These are phyloP conservation scores for Wickerhamomyces mucosus DNA, from an alignment of 805 yeast genomes.

Conservation along the genomic window DNA sequence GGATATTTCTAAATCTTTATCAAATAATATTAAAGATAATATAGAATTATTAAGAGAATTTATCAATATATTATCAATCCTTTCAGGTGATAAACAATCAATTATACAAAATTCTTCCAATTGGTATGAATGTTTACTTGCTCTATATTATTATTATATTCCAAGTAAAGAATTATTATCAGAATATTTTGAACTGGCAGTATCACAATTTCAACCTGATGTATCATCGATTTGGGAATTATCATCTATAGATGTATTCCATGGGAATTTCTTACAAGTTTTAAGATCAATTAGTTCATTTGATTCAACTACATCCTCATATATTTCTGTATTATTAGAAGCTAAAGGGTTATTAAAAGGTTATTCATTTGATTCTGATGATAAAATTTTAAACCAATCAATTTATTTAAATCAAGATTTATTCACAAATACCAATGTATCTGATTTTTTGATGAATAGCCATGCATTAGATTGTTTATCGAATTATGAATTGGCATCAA, in stretches of 20 bases:
- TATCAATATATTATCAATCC: constrained; percentile 7
- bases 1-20: neutral
- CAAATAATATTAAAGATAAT: too few relatives aligned
- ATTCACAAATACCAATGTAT: constrained; percentile 29
- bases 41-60: too few relatives aligned
- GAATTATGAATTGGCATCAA: constrained; percentile 46
- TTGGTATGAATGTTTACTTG: constrained; percentile 63
- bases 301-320: constrained; percentile 57
- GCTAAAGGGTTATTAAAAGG: constrained; percentile 48
- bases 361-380: constrained; percentile 22
- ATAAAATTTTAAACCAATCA: constrained; percentile 2
- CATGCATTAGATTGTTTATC: constrained; percentile 47
- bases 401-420: constrained; percentile 18
- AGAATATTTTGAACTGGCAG: constrained; percentile 31
- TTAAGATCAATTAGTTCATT: constrained; percentile 49
- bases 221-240: constrained; percentile 40
- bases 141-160: constrained; percentile 50
- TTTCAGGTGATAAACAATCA: constrained; percentile 31
- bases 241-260: constrained; percentile 45
- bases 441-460: constrained; percentile 45
- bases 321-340: constrained; percentile 51
- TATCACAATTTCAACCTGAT: constrained; percentile 26
- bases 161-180: constrained; percentile 35
- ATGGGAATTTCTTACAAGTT: constrained; percentile 46
- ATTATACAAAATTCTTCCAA: constrained; percentile 41